phyloP scores from a whole-genome alignment of 2,329 filamentous ascomycete species.

The Fusarium stilboides region DNA sequence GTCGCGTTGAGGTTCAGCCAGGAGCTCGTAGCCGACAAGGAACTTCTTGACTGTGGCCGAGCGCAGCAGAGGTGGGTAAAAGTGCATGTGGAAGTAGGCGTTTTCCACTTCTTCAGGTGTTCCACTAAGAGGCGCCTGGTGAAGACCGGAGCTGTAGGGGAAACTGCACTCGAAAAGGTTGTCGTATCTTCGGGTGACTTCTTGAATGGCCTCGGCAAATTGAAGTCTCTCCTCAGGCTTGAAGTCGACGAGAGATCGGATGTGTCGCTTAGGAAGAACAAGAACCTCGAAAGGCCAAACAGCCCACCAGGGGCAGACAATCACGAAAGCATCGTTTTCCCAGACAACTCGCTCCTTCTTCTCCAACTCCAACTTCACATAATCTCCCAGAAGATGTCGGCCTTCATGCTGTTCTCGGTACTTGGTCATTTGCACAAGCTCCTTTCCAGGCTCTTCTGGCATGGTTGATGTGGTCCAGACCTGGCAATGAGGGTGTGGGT shows the following conservation, averaged over 20 bases:
- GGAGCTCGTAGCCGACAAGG: conserved; percentile 94
- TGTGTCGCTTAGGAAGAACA: conserved; percentile 86
- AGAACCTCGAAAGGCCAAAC: conserved; percentile 98
- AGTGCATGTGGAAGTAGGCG: conserved; percentile 96
- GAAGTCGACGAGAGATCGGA: conserved; percentile 88
- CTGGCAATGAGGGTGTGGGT: conserved; percentile 97
- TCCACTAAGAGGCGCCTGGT: conserved; percentile 91
- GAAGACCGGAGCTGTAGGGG: conserved; percentile 96
- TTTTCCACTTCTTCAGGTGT: conserved; percentile 86
- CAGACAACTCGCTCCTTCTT: conserved; percentile 91
- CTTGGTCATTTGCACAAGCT: conserved; percentile 82
- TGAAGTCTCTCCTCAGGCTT: conserved; percentile 77
- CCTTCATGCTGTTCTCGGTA: conserved; percentile 82
- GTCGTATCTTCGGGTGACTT: conserved; percentile 92
- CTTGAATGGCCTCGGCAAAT: conserved; percentile 87
- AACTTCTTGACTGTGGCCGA: conserved; percentile 97
- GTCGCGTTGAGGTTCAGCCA: conserved; percentile 98
- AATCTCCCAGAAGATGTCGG: conserved; percentile 86
- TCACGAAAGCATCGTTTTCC: conserved; percentile 87
- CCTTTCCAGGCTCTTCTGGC: conserved; percentile 88
- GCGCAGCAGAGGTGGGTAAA: conserved; percentile 93
- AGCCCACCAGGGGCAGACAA: conserved; percentile 97
- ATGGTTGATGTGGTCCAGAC: conserved; percentile 94
- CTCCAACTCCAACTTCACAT: conserved; percentile 84
- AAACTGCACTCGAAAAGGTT: conserved; percentile 98